A percentile compares a stretch with the other conserved stretches of the same genome.
Conservation (phyloP, 768 basidiomycete species). For the Tulasnella sp. region DNA sequence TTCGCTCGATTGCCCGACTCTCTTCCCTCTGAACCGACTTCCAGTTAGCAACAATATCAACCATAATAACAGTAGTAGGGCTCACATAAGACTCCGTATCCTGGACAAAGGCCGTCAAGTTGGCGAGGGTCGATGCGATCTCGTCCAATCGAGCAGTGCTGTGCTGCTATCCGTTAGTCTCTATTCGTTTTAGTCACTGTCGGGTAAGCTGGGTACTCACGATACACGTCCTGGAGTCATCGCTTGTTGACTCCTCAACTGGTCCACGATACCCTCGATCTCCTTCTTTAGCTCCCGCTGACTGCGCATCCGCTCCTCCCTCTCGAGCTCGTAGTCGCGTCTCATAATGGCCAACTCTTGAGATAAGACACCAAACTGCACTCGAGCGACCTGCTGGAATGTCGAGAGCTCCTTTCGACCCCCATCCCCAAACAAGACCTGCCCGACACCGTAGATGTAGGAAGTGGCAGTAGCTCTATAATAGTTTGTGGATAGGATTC, state of each 20-base stretch:
- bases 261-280: conserved; percentile 9
- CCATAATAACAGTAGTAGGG: neutral
- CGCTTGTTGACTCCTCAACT: neutral
- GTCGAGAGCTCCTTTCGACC: neutral
- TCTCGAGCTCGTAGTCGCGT: conserved; percentile 10
- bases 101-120: conserved; percentile 11
- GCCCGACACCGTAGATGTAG: neutral
- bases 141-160: conserved; percentile 14
- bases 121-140: conserved; percentile 9
- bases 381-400: conserved; percentile 7
- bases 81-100: conserved; percentile 10
- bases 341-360: conserved; percentile 4
- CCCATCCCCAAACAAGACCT: conserved; percentile 3
- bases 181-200: neutral
- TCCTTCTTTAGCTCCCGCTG: conserved; percentile 7
- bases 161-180: neutral
- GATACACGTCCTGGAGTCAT: conserved; percentile 12
- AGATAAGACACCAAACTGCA: conserved; percentile 2
- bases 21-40: conserved; percentile 1
- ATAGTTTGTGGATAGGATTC: conserved; percentile 1
- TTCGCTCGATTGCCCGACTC: conserved; percentile 8
- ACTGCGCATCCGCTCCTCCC: conserved; percentile 7
- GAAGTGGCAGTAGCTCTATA: neutral
- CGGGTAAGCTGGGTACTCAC: neutral
- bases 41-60: neutral